Evolutionary conservation across 164 flowering plant genomes (phyloP).

Genomic region (Sedum album): DNA sequence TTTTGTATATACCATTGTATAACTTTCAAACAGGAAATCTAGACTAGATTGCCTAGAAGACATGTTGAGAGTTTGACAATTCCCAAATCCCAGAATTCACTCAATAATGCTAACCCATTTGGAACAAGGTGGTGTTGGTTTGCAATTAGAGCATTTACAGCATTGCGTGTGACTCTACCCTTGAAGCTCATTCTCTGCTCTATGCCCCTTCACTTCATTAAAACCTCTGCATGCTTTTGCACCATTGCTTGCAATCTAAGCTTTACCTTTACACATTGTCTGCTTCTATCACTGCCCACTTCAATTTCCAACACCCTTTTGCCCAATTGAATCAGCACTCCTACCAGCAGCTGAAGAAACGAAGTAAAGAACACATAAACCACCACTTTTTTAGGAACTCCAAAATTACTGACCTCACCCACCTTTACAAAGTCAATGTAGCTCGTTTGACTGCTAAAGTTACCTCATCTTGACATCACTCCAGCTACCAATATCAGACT

Average conservation of each 20-base stretch:
- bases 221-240: background rate
- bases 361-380: background rate
- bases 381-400: slow-evolving; percentile 1
- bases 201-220: background rate
- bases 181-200: background rate
- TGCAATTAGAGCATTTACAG: slow-evolving; percentile 2
- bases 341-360: background rate
- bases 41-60: background rate
- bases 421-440: background rate
- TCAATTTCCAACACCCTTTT: slow-evolving; percentile 3
- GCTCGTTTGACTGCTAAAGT: background rate
- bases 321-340: background rate
- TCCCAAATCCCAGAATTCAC: background rate
- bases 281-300: background rate
- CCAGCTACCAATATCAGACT: background rate
- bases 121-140: background rate
- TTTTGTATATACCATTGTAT: background rate
- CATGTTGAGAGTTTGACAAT: background rate
- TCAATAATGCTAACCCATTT: background rate
- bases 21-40: background rate
- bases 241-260: slow-evolving; percentile 5
- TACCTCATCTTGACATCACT: background rate
- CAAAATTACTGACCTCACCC: background rate
- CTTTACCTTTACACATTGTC: background rate
- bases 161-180: slow-evolving; percentile 3